Conservation (phyloP, 805 yeast genomes). For the Yamadazyma phyllophila region DNA sequence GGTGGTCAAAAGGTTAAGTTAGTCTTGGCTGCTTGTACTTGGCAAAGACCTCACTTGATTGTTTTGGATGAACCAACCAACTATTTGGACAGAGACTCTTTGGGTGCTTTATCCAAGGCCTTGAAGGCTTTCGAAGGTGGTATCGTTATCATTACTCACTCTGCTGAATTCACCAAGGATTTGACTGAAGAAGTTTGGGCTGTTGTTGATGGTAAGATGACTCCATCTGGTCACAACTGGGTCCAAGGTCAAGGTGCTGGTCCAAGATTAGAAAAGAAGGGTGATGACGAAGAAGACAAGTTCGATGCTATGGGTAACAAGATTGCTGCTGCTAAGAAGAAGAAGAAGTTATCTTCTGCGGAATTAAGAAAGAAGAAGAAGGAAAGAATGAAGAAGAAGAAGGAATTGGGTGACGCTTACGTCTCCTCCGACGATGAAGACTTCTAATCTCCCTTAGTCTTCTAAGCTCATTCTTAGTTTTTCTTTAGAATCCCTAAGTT, state of each 20-base stretch:
- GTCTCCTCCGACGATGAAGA: constrained; percentile 86
- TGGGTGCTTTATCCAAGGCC: constrained; percentile 99
- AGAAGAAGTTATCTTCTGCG: constrained; percentile 96
- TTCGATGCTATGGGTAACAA: constrained; percentile 99
- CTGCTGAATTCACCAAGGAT: constrained; percentile 99
- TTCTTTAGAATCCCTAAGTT: constrained; percentile 8
- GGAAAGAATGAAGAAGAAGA: constrained; percentile 99
- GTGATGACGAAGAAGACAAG: constrained; percentile 95
- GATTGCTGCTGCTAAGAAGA: constrained; percentile 94
- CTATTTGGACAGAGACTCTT: constrained; percentile 98
- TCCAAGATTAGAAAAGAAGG: constrained; percentile 98
- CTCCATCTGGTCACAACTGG: constrained; percentile 99
- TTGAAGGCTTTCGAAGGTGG: constrained; percentile 99
- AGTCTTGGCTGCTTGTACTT: constrained; percentile 99
- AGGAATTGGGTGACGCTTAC: constrained; percentile 99
- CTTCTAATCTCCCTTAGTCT: constrained; percentile 5
- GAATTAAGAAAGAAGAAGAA: constrained; percentile 99
- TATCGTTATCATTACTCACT: constrained; percentile 98
- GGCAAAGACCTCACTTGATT: constrained; percentile 99
- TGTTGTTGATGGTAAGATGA: constrained; percentile 95
- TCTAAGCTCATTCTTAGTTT: neutral
- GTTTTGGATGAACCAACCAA: constrained; percentile 99
- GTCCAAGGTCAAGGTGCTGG: constrained; percentile 99
- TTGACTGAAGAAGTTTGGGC: constrained; percentile 99
- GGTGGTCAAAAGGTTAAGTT: constrained; percentile 99